phyloP scores from a whole-genome alignment of 768 basidiomycete genomes.

The Boletus rufocinnamomeus region DNA sequence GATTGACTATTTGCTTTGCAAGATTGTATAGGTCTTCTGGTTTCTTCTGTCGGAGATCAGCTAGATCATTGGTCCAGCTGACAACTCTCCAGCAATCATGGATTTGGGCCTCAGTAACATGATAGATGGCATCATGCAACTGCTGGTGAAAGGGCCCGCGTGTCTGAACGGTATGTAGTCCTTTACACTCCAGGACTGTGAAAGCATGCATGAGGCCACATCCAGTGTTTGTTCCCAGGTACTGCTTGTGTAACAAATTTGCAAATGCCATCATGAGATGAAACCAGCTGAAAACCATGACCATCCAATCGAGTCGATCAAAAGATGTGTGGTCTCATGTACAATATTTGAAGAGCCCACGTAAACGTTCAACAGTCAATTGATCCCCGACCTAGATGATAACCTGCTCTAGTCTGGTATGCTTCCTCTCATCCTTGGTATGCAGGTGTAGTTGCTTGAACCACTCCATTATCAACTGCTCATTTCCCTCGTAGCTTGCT shows the following conservation, averaged over 20 bases:
- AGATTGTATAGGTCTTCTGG: background rate
- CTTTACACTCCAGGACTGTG: background rate
- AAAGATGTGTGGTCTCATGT: background rate
- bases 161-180: background rate
- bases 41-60: background rate
- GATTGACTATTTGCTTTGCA: background rate
- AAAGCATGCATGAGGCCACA: background rate
- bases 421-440: constrained; percentile 22
- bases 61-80: background rate
- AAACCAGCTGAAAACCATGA: no score
- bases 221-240: no score
- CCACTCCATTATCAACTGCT: constrained; percentile 21
- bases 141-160: constrained; percentile 1
- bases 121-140: background rate
- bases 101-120: background rate
- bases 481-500: constrained; percentile 43
- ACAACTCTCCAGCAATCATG: background rate
- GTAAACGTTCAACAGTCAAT: constrained; percentile 38
- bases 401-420: constrained; percentile 22
- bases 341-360: constrained; percentile 36
- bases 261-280: no score
- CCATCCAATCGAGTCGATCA: no score
- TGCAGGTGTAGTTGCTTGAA: constrained; percentile 10
- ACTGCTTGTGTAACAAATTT: no score
- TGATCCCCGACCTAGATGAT: constrained; percentile 41